Percentiles rank a stretch among this genome's conserved stretches.
These are phyloP conservation scores for Inonotus hispidus DNA, from an alignment of 1,284 basidiomycete genomes.

Conservation along the genomic window DNA sequence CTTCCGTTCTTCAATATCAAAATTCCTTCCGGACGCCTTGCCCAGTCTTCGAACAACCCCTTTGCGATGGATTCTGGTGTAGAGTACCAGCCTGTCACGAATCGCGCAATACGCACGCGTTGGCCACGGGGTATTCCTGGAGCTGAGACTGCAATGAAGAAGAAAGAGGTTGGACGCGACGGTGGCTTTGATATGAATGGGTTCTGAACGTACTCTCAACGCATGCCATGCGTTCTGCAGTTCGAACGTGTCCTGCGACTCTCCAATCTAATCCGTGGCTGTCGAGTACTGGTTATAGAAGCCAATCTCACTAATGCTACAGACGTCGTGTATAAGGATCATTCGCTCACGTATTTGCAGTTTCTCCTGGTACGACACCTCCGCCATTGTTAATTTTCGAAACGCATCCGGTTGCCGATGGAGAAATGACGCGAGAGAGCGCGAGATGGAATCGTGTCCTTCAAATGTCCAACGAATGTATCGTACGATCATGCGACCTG, in stretches of 20 bases:
- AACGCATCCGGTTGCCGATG: neutral
- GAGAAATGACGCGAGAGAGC: neutral
- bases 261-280: conserved; percentile 9
- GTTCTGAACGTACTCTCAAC: conserved; percentile 7
- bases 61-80: neutral
- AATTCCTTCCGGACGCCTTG: neutral
- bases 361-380: neutral
- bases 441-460: neutral
- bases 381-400: neutral
- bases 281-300: neutral
- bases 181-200: neutral
- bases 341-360: conserved; percentile 5
- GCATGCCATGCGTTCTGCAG: neutral
- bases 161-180: neutral
- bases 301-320: neutral
- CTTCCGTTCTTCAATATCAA: neutral
- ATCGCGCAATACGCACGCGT: neutral
- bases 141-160: neutral
- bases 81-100: conserved; percentile 1
- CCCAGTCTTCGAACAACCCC: conserved; percentile 1
- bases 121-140: neutral
- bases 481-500: neutral
- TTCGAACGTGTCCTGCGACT: neutral
- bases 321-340: neutral
- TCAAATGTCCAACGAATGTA: conserved; percentile 3